These are phyloP conservation scores for Penicillium samsonianum DNA, from an alignment of 495 filamentous ascomycete species.

Conservation along the genomic window DNA sequence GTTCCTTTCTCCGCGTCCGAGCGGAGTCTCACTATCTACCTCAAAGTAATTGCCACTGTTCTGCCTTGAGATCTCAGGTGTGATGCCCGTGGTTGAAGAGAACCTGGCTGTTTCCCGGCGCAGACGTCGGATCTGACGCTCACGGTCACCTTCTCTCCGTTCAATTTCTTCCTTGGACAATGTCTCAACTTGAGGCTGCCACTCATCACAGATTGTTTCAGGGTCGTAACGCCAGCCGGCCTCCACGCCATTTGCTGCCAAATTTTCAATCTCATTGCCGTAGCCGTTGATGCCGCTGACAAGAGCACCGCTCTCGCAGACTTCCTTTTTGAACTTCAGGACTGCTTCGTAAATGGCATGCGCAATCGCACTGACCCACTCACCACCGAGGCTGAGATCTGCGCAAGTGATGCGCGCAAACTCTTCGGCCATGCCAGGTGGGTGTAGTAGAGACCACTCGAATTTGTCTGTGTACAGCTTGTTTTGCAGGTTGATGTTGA, in stretches of 20 bases:
- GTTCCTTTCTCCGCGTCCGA: slow-evolving; percentile 84
- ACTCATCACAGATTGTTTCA: slow-evolving; percentile 84
- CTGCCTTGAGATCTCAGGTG: slow-evolving; percentile 60
- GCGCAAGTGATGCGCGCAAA: slow-evolving; percentile 92
- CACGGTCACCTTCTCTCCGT: slow-evolving; percentile 91
- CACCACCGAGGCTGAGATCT: slow-evolving; percentile 82
- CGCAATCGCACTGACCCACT: slow-evolving; percentile 92
- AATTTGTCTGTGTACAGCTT: slow-evolving; percentile 96
- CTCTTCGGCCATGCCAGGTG: slow-evolving; percentile 84
- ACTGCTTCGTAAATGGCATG: slow-evolving; percentile 98
- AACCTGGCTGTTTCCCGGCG: slow-evolving; percentile 91
- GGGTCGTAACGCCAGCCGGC: slow-evolving; percentile 95
- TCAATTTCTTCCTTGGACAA: slow-evolving; percentile 97
- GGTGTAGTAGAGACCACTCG: slow-evolving; percentile 95
- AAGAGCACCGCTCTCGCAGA: slow-evolving; percentile 83
- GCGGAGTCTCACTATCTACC: slow-evolving; percentile 61
- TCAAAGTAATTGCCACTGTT: slow-evolving; percentile 61
- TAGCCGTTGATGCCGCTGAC: slow-evolving; percentile 68
- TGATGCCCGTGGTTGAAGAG: slow-evolving; percentile 77
- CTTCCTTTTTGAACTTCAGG: slow-evolving; percentile 90
- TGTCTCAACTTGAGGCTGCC: slow-evolving; percentile 90
- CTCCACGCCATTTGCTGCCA: slow-evolving; percentile 72
- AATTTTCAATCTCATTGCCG: slow-evolving; percentile 83
- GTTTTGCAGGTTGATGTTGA: slow-evolving; percentile 91
- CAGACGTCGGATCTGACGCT: slow-evolving; percentile 82